A percentile compares a stretch with the other conserved stretches of the same genome.
These are phyloP conservation scores for Meyerozyma carpophila DNA, from an alignment of 1,139 yeast species.

Conservation along the genomic window DNA sequence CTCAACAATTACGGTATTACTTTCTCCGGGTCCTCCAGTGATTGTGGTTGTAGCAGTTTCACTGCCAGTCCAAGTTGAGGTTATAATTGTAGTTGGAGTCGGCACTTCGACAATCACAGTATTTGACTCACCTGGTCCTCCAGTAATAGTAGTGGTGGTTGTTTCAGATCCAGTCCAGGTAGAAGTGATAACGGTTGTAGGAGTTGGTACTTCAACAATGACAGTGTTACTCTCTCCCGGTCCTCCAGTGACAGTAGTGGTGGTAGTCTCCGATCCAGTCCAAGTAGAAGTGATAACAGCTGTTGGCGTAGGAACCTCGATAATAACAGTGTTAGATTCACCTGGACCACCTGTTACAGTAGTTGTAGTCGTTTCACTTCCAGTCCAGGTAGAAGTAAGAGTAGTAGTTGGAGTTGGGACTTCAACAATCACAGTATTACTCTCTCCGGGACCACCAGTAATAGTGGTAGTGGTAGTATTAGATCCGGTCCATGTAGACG, in stretches of 20 bases:
- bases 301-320: constrained; percentile 6
- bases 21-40: no score
- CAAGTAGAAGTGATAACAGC: constrained; percentile 2
- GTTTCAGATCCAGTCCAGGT: constrained; percentile 5
- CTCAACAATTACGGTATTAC: no score
- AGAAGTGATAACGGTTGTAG: constrained; percentile 6
- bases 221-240: constrained; percentile 9
- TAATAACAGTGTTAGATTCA: constrained; percentile 7
- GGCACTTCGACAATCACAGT: constrained; percentile 4
- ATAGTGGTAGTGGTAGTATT: constrained; percentile 10
- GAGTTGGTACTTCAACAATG: constrained; percentile 11
- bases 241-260: constrained; percentile 8
- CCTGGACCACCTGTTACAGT: constrained; percentile 11
- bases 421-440: constrained; percentile 4
- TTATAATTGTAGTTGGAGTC: constrained; percentile 1
- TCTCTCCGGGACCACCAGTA: no score
- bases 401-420: constrained; percentile 10
- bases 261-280: constrained; percentile 1
- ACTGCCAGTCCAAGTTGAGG: constrained; percentile 2
- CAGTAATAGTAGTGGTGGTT: constrained; percentile 6
- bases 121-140: constrained; percentile 8
- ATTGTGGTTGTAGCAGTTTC: no score
- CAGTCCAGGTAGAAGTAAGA: constrained; percentile 17
- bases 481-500: constrained; percentile 12
- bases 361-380: constrained; percentile 14